Conservation (phyloP, 2,329 filamentous ascomycete genomes). For the Berkeleyomyces rouxiae region DNA sequence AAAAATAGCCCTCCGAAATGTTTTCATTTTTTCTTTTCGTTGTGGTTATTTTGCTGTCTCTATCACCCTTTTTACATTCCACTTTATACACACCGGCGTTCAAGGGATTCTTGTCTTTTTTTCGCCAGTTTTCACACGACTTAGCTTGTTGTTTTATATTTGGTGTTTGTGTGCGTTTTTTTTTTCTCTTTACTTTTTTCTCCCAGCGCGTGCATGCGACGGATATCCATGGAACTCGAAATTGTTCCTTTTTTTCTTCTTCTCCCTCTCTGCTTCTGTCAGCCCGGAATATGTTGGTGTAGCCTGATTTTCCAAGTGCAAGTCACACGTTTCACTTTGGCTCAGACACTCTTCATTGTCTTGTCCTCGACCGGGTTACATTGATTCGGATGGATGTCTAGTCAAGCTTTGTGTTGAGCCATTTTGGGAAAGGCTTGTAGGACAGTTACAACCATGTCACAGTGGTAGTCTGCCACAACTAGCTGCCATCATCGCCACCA, state of each 20-base stretch:
- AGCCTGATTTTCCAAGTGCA: background rate
- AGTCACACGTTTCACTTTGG: background rate
- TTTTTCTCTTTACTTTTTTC: background rate
- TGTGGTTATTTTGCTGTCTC: background rate
- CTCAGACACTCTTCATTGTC: background rate
- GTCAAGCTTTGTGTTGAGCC: background rate
- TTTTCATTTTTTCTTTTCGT: background rate
- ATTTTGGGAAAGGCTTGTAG: background rate
- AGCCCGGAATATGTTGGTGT: background rate
- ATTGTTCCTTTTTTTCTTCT: background rate
- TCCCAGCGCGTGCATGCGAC: background rate
- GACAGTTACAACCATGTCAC: no score
- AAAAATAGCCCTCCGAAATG: background rate
- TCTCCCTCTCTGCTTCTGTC: background rate
- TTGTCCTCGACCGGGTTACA: background rate
- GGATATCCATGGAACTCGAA: background rate
- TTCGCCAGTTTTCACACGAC: background rate
- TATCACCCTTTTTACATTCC: background rate
- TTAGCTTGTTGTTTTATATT: background rate
- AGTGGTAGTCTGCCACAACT: no score
- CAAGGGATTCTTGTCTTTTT: background rate
- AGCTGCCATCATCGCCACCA: no score
- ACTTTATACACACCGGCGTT: background rate
- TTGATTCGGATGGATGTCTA: background rate
- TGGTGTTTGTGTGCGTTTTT: background rate